These are phyloP conservation scores for Ceriops decandra DNA, from an alignment of 345 rosid genomes.

Conservation along the genomic window DNA sequence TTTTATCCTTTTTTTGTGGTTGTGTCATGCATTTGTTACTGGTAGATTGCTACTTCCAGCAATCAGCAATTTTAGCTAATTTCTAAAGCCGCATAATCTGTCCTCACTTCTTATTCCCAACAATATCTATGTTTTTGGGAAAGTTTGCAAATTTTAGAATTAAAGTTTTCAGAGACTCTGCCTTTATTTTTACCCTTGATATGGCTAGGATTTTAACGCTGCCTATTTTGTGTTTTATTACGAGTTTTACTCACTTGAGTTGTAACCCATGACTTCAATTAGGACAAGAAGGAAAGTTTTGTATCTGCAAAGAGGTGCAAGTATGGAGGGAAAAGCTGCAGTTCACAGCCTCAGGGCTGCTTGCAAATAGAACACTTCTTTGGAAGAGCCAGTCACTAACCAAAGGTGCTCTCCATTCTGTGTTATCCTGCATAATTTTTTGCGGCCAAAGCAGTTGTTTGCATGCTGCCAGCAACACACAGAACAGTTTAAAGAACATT, in stretches of 20 bases:
- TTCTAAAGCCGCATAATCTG: background rate
- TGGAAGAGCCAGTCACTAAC: conserved; percentile 48
- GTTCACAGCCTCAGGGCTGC: conserved; percentile 55
- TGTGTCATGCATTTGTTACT: background rate
- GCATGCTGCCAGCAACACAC: too few species aligned
- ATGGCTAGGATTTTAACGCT: background rate
- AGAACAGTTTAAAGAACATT: too few species aligned
- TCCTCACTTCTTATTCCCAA: background rate
- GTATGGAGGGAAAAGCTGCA: conserved; percentile 43
- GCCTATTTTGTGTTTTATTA: background rate
- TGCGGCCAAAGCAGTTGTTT: background rate
- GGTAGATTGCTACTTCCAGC: conserved; percentile 2
- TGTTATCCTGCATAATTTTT: background rate
- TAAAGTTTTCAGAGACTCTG: background rate
- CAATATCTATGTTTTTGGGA: background rate
- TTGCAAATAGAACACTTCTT: conserved; percentile 87
- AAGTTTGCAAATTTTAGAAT: background rate
- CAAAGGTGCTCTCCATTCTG: conserved; percentile 2
- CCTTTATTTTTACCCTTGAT: background rate
- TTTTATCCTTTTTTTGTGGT: background rate
- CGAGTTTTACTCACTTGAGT: background rate
- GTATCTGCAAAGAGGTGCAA: conserved; percentile 57
- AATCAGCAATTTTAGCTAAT: background rate
- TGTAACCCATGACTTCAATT: too few species aligned
- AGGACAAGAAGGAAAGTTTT: conserved; percentile 31